These are phyloP conservation scores for Zymoseptoria passerinii DNA, from an alignment of 2,329 filamentous ascomycete species.

Conservation along the genomic window DNA sequence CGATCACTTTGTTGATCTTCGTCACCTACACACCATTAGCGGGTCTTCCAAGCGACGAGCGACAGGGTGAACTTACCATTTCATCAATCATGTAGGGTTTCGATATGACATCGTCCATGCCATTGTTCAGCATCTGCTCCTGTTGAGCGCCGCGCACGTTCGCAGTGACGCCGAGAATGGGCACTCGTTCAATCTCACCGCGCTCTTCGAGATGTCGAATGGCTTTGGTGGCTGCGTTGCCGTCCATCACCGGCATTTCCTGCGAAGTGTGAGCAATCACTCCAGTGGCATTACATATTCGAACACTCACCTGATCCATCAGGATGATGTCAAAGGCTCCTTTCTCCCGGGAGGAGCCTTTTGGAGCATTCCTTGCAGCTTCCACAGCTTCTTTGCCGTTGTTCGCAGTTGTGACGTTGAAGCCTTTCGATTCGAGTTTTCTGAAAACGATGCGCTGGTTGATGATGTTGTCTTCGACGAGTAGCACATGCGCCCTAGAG, in stretches of 20 bases:
- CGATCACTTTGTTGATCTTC: neutral
- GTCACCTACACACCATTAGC: neutral
- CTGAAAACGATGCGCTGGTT: slow-evolving; percentile 27
- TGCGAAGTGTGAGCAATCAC: neutral
- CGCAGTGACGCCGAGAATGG: slow-evolving; percentile 29
- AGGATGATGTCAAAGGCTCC: slow-evolving; percentile 24
- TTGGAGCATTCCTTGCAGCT: slow-evolving; percentile 15
- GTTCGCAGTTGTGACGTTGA: slow-evolving; percentile 26
- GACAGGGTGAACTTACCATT: slow-evolving; percentile 16
- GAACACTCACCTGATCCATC: slow-evolving; percentile 23
- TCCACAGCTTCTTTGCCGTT: slow-evolving; percentile 29
- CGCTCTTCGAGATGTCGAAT: slow-evolving; percentile 23
- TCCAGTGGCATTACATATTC: neutral
- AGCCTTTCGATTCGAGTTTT: slow-evolving; percentile 23
- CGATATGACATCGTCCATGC: slow-evolving; percentile 28
- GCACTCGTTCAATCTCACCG: slow-evolving; percentile 16
- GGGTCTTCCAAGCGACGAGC: neutral
- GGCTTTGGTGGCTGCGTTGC: slow-evolving; percentile 21
- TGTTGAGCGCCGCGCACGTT: slow-evolving; percentile 29
- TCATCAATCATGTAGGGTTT: slow-evolving; percentile 30
- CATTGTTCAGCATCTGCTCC: slow-evolving; percentile 24
- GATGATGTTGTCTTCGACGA: slow-evolving; percentile 27
- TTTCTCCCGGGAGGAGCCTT: slow-evolving; percentile 10
- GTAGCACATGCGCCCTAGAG: slow-evolving; percentile 14
- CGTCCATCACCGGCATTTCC: slow-evolving; percentile 28